Conservation (phyloP, 2,329 filamentous ascomycete species). For the Alternaria brassicicola region DNA sequence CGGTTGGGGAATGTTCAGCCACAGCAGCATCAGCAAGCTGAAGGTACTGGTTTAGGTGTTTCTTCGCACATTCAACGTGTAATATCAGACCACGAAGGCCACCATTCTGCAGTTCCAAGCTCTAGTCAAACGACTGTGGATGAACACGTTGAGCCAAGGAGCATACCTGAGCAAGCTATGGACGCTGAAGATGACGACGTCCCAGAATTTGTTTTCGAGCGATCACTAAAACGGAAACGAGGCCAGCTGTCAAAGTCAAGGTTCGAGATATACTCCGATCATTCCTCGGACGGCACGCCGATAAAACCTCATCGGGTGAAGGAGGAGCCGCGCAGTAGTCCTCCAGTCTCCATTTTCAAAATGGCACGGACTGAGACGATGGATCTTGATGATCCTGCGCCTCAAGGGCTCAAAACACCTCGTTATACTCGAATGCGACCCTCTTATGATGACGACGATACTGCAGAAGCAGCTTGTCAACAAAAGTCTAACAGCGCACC, state of each 20-base stretch:
- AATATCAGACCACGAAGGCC: background rate
- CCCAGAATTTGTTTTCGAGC: conserved; percentile 51
- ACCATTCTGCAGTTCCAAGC: conserved; percentile 22
- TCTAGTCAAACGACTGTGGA: conserved; percentile 56
- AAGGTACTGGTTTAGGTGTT: background rate
- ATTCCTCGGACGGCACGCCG: conserved; percentile 38
- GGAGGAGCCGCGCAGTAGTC: conserved; percentile 49
- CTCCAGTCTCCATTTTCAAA: conserved; percentile 18
- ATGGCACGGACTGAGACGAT: conserved; percentile 49
- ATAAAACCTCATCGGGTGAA: conserved; percentile 47
- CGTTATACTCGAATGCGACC: conserved; percentile 15
- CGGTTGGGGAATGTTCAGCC: background rate
- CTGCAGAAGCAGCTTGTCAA: conserved; percentile 22
- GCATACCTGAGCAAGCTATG: conserved; percentile 5
- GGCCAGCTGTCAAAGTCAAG: conserved; percentile 18
- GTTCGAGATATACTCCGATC: conserved; percentile 28
- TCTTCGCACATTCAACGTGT: background rate
- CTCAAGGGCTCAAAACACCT: conserved; percentile 42
- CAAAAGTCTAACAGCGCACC: conserved; percentile 41
- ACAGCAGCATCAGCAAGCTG: background rate
- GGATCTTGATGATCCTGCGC: conserved; percentile 52
- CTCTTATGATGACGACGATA: conserved; percentile 17
- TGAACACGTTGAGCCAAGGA: conserved; percentile 32
- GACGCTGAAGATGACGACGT: conserved; percentile 43
- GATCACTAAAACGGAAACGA: conserved; percentile 53